These are phyloP conservation scores for Aureobasidium vineae DNA, from an alignment of 2,329 filamentous ascomycete species.

Conservation along the genomic window DNA sequence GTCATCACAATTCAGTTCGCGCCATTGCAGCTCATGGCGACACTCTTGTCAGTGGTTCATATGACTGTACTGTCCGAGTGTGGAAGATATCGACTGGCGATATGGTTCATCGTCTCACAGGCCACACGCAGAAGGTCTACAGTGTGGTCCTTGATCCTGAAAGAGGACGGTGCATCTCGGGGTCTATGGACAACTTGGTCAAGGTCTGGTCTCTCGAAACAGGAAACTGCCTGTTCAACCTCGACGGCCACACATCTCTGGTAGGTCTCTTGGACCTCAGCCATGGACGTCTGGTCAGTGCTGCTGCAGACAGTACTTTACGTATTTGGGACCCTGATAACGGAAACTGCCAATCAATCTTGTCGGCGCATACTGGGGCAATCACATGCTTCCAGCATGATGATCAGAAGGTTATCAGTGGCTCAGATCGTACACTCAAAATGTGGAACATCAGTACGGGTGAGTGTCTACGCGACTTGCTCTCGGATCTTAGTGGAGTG, in stretches of 20 bases:
- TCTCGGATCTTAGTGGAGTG: conserved; percentile 92
- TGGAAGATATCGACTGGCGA: conserved; percentile 98
- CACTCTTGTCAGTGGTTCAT: conserved; percentile 94
- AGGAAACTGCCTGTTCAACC: conserved; percentile 78
- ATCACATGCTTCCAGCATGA: conserved; percentile 99
- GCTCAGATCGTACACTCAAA: conserved; percentile 92
- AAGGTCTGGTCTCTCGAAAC: conserved; percentile 96
- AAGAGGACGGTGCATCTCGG: conserved; percentile 93
- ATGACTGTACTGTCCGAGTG: conserved; percentile 90
- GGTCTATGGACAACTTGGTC: conserved; percentile 96
- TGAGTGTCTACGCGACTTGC: conserved; percentile 85
- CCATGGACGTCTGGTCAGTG: conserved; percentile 87
- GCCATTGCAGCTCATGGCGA: conserved; percentile 94
- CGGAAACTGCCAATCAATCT: conserved; percentile 82
- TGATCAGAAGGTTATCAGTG: conserved; percentile 92
- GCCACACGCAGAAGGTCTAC: conserved; percentile 92
- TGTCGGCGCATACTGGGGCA: conserved; percentile 92
- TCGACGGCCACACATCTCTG: conserved; percentile 89
- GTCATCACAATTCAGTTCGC: conserved; percentile 90
- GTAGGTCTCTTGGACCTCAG: conserved; percentile 89
- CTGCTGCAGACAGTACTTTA: conserved; percentile 90
- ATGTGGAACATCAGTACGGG: conserved; percentile 97
- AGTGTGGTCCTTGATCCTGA: conserved; percentile 91
- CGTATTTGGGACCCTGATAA: conserved; percentile 96
- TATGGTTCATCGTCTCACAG: conserved; percentile 75